A percentile compares a stretch with the other conserved stretches of the same genome.
These are phyloP conservation scores for Tephrocybe sp. DNA, from an alignment of 768 basidiomycete genomes.

Conservation along the genomic window DNA sequence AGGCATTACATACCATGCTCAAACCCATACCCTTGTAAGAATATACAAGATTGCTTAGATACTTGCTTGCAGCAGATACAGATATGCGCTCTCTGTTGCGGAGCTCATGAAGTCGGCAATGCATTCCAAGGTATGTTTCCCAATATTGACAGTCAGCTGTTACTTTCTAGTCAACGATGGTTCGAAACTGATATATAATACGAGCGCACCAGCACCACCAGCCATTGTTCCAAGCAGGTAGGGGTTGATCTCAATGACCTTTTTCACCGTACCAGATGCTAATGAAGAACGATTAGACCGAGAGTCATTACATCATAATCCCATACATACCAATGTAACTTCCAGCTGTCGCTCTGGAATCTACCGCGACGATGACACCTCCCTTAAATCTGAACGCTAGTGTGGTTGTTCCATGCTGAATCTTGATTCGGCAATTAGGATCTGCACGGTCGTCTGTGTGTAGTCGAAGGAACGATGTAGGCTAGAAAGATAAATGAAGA, in stretches of 20 bases:
- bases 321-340: constrained; percentile 82
- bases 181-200: not conserved
- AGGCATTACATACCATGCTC: constrained; percentile 75
- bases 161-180: not conserved
- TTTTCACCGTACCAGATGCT: constrained; percentile 98
- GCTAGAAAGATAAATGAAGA: constrained; percentile 45
- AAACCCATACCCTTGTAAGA: constrained; percentile 99
- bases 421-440: constrained; percentile 94
- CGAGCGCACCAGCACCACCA: constrained; percentile 84
- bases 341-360: constrained; percentile 95
- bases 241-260: constrained; percentile 99
- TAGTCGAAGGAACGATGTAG: constrained; percentile 83
- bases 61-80: constrained; percentile 98
- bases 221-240: constrained; percentile 99
- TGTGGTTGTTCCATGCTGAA: constrained; percentile 98
- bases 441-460: constrained; percentile 97
- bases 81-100: constrained; percentile 96
- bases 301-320: no score
- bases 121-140: constrained; percentile 99
- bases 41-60: constrained; percentile 95
- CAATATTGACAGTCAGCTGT: constrained; percentile 95
- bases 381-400: constrained; percentile 96
- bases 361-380: constrained; percentile 99
- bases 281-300: constrained; percentile 9
- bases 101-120: constrained; percentile 95